phyloP scores from a whole-genome alignment of 805 yeast genomes.

The Teunomyces pallodes region DNA sequence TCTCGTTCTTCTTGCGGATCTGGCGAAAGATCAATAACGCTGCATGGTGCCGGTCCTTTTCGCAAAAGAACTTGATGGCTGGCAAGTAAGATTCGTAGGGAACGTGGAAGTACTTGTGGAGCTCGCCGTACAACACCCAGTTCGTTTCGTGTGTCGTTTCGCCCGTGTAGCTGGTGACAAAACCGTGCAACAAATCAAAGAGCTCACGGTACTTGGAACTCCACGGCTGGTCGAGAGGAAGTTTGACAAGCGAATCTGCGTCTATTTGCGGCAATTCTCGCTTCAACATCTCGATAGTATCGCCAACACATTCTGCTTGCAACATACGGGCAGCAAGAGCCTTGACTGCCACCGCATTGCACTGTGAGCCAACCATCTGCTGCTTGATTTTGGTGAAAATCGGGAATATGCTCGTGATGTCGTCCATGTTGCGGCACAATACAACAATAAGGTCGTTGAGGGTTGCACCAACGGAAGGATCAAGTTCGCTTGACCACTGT shows the following conservation, averaged over 20 bases:
- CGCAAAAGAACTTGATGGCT: conserved; percentile 55
- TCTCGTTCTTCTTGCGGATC: conserved; percentile 53
- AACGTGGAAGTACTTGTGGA: conserved; percentile 53
- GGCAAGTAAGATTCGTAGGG: conserved; percentile 61
- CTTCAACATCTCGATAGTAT: conserved; percentile 38
- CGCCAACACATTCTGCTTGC: conserved; percentile 37
- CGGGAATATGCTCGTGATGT: conserved; percentile 25
- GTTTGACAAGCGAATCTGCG: conserved; percentile 24
- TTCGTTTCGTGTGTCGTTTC: conserved; percentile 45
- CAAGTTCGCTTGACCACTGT: conserved; percentile 23
- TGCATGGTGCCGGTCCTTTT: conserved; percentile 54
- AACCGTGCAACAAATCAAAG: conserved; percentile 28
- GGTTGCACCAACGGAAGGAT: conserved; percentile 40
- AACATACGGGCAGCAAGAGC: conserved; percentile 29
- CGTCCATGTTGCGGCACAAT: conserved; percentile 26
- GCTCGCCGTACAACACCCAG: conserved; percentile 56
- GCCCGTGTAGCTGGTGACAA: conserved; percentile 26
- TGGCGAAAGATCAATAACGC: conserved; percentile 62
- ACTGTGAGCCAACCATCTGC: conserved; percentile 28
- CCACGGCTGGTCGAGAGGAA: conserved; percentile 25
- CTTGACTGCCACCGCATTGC: conserved; percentile 28
- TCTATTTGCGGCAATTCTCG: conserved; percentile 38
- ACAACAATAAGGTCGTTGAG: conserved; percentile 45
- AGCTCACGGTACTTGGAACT: conserved; percentile 25
- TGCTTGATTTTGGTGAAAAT: conserved; percentile 35